Evolutionary conservation across 805 yeast species (phyloP), one percentile per base, ranked within the genome.

Genomic region (Tetrapisispora arboricola): DNA sequence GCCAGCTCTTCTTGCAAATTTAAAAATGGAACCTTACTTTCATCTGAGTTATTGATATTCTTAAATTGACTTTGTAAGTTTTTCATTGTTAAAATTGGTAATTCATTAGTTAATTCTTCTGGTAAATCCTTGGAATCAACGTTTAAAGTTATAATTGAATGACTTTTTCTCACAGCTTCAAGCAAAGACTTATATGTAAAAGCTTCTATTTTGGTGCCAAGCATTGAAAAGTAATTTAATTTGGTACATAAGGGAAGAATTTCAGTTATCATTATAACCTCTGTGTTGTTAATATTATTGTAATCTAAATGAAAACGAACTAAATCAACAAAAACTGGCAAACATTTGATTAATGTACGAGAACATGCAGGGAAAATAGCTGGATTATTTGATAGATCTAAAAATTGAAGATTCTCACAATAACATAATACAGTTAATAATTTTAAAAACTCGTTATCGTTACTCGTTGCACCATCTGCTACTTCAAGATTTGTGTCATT

Each of bases 321-420:
- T 48, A 88, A 61, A 36, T 70, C 68, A 5, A 74, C 75, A 58
- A 80, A 80, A n/a, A 76, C 63, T 1, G 96, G 95, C 37, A 88
- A 59, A 45, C 72, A 71, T n/a, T 74, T 66, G 3, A 76, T 66
- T 39, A 87, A 62, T 28, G 72, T 67, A 11, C 63, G 57, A 44
- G 74, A 65, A 20, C 79, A 66, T 5, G 66, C 55, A 0, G 85
- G 86, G 60, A 87, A 84, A 13, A 88, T 60, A 38, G 67, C 68
- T 16, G 80, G 77, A 58, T 87, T 88, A 48, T 80, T 76, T 9
- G 94, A 84, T 21, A 88, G 51, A 58, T 88, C 96, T 43, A 88
- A 64, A 55, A 80, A 84, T 50, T 72, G 72, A 50, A 88, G 67
- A 32, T 71, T 67, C 29, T 78, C 79, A 21, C 78, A 65, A 44